Evolutionary conservation across 1,139 yeast genomes (phyloP).

Genomic region (Diutina rugosa): DNA sequence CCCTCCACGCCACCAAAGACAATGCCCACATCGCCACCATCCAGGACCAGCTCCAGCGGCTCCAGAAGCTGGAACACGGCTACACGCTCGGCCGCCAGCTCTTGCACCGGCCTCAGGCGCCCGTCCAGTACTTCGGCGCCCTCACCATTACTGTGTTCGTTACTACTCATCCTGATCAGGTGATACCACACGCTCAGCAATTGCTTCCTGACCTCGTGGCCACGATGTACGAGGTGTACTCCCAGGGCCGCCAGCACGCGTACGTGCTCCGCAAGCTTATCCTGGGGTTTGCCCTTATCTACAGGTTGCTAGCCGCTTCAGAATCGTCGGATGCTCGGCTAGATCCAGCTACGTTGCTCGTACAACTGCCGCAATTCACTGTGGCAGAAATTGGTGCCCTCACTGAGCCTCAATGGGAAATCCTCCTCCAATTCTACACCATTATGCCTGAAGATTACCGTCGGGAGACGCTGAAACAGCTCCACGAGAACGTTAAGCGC

Average conservation of each 20-base stretch:
- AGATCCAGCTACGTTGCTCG: background rate
- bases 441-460: background rate
- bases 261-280: background rate
- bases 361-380: background rate
- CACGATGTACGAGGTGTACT: background rate
- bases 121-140: background rate
- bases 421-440: background rate
- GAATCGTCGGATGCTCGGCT: background rate
- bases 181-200: background rate
- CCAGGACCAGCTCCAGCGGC: background rate
- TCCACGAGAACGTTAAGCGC: background rate
- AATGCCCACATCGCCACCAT: background rate
- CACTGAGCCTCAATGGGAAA: background rate
- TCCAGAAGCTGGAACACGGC: background rate
- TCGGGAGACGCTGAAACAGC: background rate
- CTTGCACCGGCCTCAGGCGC: background rate
- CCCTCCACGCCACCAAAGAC: background rate
- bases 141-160: background rate
- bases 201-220: background rate
- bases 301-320: background rate
- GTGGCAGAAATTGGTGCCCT: background rate
- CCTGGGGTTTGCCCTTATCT: background rate
- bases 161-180: background rate
- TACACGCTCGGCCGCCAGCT: background rate
- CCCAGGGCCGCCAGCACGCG: background rate